Evolutionary conservation across 1,284 basidiomycete genomes (phyloP).

Genomic region (Pisolithus thermaeus): DNA sequence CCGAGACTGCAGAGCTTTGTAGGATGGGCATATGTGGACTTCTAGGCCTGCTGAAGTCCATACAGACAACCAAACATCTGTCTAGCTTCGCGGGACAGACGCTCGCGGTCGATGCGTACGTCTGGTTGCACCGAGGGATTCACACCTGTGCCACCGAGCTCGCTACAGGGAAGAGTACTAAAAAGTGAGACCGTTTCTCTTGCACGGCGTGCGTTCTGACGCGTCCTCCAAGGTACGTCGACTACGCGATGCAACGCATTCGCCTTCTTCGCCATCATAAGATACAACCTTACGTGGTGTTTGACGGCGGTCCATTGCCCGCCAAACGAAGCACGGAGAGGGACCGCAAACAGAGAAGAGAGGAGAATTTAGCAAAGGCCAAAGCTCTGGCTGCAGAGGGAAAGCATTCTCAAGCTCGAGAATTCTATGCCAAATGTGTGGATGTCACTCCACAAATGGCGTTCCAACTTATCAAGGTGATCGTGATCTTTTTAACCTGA

Average conservation of each 20-base stretch:
- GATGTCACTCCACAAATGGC: constrained; percentile 99
- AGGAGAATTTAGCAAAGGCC: constrained; percentile 65
- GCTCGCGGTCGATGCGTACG: constrained; percentile 85
- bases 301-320: constrained; percentile 93
- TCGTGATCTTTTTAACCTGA: constrained; percentile 24
- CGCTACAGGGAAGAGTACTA: constrained; percentile 78
- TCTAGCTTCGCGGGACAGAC: constrained; percentile 80
- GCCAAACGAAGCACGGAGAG: constrained; percentile 90
- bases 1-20: not conserved
- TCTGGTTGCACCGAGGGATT: constrained; percentile 95
- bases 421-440: constrained; percentile 85
- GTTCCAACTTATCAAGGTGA: constrained; percentile 90
- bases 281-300: constrained; percentile 89
- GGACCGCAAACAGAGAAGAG: constrained; percentile 69
- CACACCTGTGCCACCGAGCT: constrained; percentile 91
- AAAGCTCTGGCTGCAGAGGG: constrained; percentile 74
- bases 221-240: constrained; percentile 71
- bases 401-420: constrained; percentile 74
- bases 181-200: constrained; percentile 47
- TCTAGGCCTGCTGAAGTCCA: constrained; percentile 87
- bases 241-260: constrained; percentile 93
- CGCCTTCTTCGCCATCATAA: constrained; percentile 81
- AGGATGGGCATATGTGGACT: constrained; percentile 93
- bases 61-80: constrained; percentile 74
- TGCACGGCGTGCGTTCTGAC: not conserved